Evolutionary conservation across 768 basidiomycete species (phyloP).

Genomic region (Suillus placidus): DNA sequence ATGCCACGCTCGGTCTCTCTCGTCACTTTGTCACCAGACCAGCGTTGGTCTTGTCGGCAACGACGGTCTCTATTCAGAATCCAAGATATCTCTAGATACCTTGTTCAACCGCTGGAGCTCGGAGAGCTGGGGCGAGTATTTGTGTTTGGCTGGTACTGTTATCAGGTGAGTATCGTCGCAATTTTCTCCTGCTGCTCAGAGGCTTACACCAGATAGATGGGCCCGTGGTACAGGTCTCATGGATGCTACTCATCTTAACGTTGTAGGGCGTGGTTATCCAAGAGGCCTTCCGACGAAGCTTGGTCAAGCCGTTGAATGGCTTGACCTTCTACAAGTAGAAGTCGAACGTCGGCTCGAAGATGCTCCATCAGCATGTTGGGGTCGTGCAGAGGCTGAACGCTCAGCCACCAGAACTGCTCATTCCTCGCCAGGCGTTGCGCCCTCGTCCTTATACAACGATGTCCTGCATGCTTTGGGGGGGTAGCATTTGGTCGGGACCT

Average conservation of each 20-base stretch:
- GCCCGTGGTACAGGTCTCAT: slow-evolving; percentile 98
- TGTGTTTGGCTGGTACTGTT: slow-evolving; percentile 95
- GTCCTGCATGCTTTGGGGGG: slow-evolving; percentile 35
- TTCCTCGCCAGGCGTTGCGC: slow-evolving; percentile 1
- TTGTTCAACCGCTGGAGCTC: too few relatives aligned
- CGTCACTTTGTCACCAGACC: too few relatives aligned
- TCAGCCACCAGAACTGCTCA: not conserved
- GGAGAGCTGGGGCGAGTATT: too few relatives aligned
- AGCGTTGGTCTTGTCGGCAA: too few relatives aligned
- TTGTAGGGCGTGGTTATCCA: slow-evolving; percentile 8
- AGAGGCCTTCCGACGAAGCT: slow-evolving; percentile 36
- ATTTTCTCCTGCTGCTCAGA: slow-evolving; percentile 14
- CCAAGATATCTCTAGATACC: too few relatives aligned
- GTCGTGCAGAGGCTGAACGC: not conserved
- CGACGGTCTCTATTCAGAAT: too few relatives aligned
- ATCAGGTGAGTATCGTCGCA: slow-evolving; percentile 70
- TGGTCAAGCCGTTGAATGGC: slow-evolving; percentile 33
- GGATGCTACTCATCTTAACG: slow-evolving; percentile 47
- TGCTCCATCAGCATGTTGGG: slow-evolving; percentile 14
- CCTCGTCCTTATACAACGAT: slow-evolving; percentile 20
- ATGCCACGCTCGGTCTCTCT: too few relatives aligned
- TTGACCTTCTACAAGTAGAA: slow-evolving; percentile 20
- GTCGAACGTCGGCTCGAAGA: slow-evolving; percentile 19
- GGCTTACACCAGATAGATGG: slow-evolving; percentile 58
- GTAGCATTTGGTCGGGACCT: slow-evolving; percentile 14